Evolutionary conservation across 176 grass and related monocot genomes (phyloP), one percentile per base, ranked within the genome.

Genomic region (Miscanthus lutarioriparius): DNA sequence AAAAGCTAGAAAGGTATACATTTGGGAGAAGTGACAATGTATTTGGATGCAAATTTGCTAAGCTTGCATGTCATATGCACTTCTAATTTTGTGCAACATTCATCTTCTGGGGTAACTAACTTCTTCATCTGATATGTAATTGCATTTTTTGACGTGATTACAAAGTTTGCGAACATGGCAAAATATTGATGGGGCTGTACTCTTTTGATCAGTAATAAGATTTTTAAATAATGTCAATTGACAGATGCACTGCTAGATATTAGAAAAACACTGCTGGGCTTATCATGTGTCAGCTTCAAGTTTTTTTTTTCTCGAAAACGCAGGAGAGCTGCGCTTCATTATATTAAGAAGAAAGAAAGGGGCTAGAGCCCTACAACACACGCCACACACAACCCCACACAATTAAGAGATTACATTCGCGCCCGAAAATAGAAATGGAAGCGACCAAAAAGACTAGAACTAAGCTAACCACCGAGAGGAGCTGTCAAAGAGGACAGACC

Each of bases 11-110:
- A 62, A 11, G 22, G 8, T 6, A 65, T 65, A 1, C 13, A 67
- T 67, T 20, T 67, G 5, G 38, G 27, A 27, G 10, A 49, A 8
- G n/a, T 45, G 25, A 2, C 15, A 23, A 41, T 37, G 25, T 43
- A 25, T 75, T 58, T 41, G 41, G n/a, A 51, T 80, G 22, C 53
- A 86, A 56, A 10, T 56, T 56, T 49, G 62, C 8, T 72, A 71
- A 47, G 22, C 33, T 76, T 67, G 2, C 36, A 51, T 80, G 19
- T 19, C 44, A 38, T 51, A 51, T 43, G 37, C 41, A 28, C 7
- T 54, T 70, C 12, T 48, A 40, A 47, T 15, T 62, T 17, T 71
- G n/a, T 43, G 22, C 20, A 59, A 26, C 26, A 58, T 59, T 37
- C 4, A 59, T 75, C 7, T 66, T 58, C 48, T 19, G 48, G 23